Conservation (phyloP, 139 green algal species). For the Volvox reticuliferus region DNA sequence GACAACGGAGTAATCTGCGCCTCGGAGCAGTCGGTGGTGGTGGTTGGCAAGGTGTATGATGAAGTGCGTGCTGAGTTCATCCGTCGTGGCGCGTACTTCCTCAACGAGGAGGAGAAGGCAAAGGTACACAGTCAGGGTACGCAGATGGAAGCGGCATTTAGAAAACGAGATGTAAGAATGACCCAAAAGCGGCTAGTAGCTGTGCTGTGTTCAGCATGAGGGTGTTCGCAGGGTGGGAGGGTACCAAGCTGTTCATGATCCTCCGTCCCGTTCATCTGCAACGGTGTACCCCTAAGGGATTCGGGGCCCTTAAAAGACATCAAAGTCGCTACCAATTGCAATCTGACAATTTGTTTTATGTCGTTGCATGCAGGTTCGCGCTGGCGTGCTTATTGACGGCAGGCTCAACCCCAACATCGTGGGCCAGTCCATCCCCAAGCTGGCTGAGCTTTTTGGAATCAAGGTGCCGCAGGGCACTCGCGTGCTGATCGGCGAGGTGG, state of each 20-base stretch:
- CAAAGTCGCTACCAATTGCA: no score
- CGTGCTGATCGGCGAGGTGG: constrained; percentile 72
- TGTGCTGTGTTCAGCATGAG: no score
- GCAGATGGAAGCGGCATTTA: no score
- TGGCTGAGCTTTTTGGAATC: constrained; percentile 77
- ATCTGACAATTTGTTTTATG: no score
- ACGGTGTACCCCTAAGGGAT: no score
- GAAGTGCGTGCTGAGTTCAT: constrained; percentile 63
- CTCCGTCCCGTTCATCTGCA: no score
- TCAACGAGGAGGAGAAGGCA: constrained; percentile 70
- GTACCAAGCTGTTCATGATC: no score
- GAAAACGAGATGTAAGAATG: no score
- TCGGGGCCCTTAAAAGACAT: no score
- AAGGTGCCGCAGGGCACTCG: constrained; percentile 64
- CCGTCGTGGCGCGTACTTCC: constrained; percentile 72
- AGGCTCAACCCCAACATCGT: constrained; percentile 76
- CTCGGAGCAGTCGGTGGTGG: constrained; percentile 77
- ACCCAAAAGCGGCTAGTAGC: no score
- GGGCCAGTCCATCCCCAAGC: constrained; percentile 69
- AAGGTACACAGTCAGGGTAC: no score
- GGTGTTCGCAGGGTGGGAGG: no score
- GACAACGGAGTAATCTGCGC: constrained; percentile 85
- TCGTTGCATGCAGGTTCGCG: constrained; percentile 50
- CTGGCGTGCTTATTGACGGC: constrained; percentile 69
- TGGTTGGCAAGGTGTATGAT: constrained; percentile 69